phyloP scores from a whole-genome alignment of 1,284 basidiomycete species.

The Malassezia nana region DNA sequence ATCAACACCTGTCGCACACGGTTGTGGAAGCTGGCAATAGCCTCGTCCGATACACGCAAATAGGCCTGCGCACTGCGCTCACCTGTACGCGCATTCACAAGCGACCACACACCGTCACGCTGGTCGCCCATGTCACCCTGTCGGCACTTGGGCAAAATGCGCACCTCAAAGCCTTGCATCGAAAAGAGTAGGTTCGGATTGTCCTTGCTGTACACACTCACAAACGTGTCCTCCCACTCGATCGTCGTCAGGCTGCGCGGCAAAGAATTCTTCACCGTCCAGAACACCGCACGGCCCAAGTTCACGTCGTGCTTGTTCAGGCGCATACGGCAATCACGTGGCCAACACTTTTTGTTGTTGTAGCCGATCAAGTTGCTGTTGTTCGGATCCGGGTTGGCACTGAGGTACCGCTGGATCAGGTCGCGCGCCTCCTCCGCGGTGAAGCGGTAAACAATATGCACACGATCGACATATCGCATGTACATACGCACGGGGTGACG shows the following conservation, averaged over 20 bases:
- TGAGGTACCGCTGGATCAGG: conserved; percentile 92
- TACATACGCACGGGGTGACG: conserved; percentile 46
- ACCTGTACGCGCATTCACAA: conserved; percentile 85
- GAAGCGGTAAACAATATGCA: conserved; percentile 78
- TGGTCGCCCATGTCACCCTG: conserved; percentile 93
- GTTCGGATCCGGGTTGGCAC: conserved; percentile 92
- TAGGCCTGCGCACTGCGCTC: conserved; percentile 96
- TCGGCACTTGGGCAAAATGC: conserved; percentile 88
- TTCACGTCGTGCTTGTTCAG: conserved; percentile 99
- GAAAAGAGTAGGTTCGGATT: conserved; percentile 97
- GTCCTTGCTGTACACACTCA: conserved; percentile 79
- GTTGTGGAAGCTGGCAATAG: conserved; percentile 54
- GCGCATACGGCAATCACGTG: conserved; percentile 94
- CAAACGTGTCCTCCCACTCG: conserved; percentile 62
- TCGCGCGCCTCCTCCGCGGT: conserved; percentile 95
- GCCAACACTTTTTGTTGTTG: conserved; percentile 99
- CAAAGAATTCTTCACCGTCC: conserved; percentile 97
- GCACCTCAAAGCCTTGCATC: conserved; percentile 95
- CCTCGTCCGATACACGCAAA: conserved; percentile 89
- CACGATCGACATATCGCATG: conserved; percentile 46
- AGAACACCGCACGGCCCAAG: conserved; percentile 91
- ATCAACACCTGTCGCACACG: conserved; percentile 86
- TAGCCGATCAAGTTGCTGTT: conserved; percentile 99
- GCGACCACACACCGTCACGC: conserved; percentile 94
- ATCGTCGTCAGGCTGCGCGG: conserved; percentile 94